phyloP scores from a whole-genome alignment of 345 rosid species.

The Eucalyptus decipiens region DNA sequence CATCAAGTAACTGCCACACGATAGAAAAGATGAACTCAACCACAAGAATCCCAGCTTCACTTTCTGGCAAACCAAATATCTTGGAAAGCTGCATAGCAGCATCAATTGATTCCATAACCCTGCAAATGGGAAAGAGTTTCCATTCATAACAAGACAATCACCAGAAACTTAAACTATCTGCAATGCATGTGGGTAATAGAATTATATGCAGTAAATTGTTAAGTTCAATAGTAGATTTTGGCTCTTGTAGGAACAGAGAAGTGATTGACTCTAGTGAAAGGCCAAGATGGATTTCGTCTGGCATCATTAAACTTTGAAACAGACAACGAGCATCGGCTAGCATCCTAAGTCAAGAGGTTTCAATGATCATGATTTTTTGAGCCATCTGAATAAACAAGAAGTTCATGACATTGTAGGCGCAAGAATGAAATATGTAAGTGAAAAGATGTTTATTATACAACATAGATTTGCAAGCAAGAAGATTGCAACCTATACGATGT shows the following conservation, averaged over 20 bases:
- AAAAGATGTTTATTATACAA: neutral
- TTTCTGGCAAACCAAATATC: constrained; percentile 40
- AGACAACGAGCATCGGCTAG: neutral
- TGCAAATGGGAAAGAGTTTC: constrained; percentile 9
- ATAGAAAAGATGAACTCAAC: constrained; percentile 58
- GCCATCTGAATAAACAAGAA: neutral
- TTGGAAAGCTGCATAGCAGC: constrained; percentile 56
- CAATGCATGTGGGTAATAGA: neutral
- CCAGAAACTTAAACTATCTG: neutral
- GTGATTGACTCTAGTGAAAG: neutral
- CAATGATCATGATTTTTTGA: neutral
- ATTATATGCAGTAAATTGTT: neutral
- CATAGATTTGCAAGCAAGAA: neutral
- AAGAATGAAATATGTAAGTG: neutral
- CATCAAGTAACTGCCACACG: constrained; percentile 79
- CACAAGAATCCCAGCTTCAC: constrained; percentile 54
- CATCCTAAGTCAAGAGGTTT: neutral
- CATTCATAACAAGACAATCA: neutral
- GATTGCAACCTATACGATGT: neutral
- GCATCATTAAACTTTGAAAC: neutral
- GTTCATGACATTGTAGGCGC: neutral
- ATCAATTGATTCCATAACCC: constrained; percentile 72
- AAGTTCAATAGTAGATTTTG: neutral
- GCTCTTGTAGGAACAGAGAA: neutral
- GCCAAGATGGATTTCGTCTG: neutral